Conservation (phyloP, 306 rosid genomes). For the Cicer yamashitae region DNA sequence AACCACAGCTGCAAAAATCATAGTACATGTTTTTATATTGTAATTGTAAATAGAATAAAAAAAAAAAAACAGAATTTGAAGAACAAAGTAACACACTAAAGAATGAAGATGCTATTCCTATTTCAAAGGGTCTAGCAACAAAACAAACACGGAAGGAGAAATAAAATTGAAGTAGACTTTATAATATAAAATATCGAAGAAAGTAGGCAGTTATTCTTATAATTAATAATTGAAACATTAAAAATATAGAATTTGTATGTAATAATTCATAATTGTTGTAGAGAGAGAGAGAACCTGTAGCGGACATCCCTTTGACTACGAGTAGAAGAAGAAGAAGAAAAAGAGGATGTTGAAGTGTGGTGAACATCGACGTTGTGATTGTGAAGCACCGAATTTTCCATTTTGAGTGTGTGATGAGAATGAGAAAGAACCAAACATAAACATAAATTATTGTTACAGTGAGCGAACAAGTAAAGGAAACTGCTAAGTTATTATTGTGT, state of each 20-base stretch:
- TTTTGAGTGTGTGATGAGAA: conserved; percentile 2
- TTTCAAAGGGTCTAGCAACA: not conserved
- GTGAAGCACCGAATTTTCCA: conserved; percentile 50
- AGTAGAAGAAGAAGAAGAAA: conserved; percentile 50
- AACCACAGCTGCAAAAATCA: conserved; percentile 70
- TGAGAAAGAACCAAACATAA: not conserved
- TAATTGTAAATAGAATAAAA: no score
- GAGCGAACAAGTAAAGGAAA: conserved; percentile 10
- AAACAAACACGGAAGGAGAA: no score
- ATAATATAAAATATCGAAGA: no score
- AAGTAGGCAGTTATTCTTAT: no score
- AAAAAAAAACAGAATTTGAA: not conserved
- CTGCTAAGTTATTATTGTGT: not conserved
- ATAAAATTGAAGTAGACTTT: no score
- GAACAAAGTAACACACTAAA: not conserved
- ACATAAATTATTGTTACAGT: no score
- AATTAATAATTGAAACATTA: no score
- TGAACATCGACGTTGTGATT: conserved; percentile 43
- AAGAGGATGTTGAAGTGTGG: conserved; percentile 35
- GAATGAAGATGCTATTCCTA: not conserved
- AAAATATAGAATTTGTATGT: no score
- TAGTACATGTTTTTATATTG: no score
- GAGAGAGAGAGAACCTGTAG: conserved; percentile 68
- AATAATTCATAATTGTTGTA: not conserved
- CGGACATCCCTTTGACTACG: conserved; percentile 67